Evolutionary conservation across 768 basidiomycete genomes (phyloP), one percentile per base, ranked within the genome.

Genomic region (Mycena sanguinolenta): DNA sequence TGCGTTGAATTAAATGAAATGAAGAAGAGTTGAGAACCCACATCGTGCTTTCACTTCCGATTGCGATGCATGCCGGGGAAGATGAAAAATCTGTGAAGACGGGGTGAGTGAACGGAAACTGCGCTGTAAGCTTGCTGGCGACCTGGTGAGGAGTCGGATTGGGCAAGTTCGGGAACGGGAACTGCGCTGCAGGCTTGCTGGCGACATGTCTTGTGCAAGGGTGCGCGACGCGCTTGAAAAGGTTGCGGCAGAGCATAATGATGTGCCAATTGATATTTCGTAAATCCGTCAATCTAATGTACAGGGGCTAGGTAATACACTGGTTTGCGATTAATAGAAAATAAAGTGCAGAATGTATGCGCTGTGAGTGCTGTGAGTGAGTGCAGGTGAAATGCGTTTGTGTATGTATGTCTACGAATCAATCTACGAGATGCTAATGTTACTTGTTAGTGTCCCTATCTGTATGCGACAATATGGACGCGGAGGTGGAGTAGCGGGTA

Each of bases 51-150:
- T 91, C 71, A 91, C 84, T 60, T 90, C 87, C 6, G 75, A 73
- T 65, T 85, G 84, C 0, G 86, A 83, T 16, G 90, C 90, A 60
- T 81, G 84, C 52, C 76, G 78, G 16, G 90, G 86, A 39, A 91
- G 81, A 75, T 91, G 90, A 72, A 91, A 91, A 52, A 91, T 87
- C 76, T 90, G 88, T n/a, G n/a, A n/a, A n/a, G n/a, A n/a, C n/a
- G 75, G 90, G 86, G 2, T 90, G 88, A 23, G 86, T 88, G 63
- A 84, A 91, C 21, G 90, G 89, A 75, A 81, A 71, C n/a, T 13
- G 10, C 10, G 16, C 46, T 9, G 46, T 3, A 9, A 59, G 44
- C n/a, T n/a, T n/a, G n/a, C n/a, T n/a, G n/a, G n/a, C n/a, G n/a
- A 91, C 87, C 76, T 90, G 88, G 75, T 91, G 86, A 2, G 90